phyloP scores from a whole-genome alignment of 805 yeast genomes.

The Kodamaea laetipori region DNA sequence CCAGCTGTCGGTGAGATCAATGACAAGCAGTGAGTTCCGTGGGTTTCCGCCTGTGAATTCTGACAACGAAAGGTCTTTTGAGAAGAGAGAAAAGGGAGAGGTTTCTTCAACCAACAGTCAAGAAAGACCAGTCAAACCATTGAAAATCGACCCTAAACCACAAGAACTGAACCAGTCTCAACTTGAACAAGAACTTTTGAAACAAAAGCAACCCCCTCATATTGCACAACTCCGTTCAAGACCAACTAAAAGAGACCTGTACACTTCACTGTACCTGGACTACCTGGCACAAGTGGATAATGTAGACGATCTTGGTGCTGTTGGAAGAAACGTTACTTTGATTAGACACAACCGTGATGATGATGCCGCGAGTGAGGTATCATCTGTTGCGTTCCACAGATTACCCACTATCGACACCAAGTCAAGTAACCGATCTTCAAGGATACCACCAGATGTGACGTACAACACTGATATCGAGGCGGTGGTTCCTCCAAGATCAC shows the following conservation, averaged over 20 bases:
- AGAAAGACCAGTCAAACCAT: background rate
- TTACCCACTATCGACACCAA: conserved; percentile 23
- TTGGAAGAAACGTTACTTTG: conserved; percentile 10
- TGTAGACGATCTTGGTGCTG: conserved; percentile 22
- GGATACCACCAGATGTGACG: conserved; percentile 29
- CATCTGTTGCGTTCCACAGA: conserved; percentile 22
- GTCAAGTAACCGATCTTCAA: conserved; percentile 5
- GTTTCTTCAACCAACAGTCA: too few relatives aligned
- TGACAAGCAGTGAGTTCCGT: conserved; percentile 11
- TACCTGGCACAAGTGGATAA: conserved; percentile 25
- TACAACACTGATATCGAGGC: conserved; percentile 38
- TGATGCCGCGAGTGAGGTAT: conserved; percentile 15
- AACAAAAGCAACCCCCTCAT: background rate
- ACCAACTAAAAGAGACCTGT: conserved; percentile 15
- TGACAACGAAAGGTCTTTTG: background rate
- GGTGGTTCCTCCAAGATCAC: conserved; percentile 42
- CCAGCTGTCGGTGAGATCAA: conserved; percentile 5
- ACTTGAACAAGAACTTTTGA: background rate
- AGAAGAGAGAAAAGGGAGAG: background rate
- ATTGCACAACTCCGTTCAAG: background rate
- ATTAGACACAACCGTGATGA: conserved; percentile 8
- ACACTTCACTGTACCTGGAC: conserved; percentile 20
- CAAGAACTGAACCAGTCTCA: background rate
- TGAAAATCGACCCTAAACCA: background rate
- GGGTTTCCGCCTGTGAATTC: conserved; percentile 14